Conservation (phyloP, 2,329 filamentous ascomycete genomes). For the Parafenestella ontariensis region DNA sequence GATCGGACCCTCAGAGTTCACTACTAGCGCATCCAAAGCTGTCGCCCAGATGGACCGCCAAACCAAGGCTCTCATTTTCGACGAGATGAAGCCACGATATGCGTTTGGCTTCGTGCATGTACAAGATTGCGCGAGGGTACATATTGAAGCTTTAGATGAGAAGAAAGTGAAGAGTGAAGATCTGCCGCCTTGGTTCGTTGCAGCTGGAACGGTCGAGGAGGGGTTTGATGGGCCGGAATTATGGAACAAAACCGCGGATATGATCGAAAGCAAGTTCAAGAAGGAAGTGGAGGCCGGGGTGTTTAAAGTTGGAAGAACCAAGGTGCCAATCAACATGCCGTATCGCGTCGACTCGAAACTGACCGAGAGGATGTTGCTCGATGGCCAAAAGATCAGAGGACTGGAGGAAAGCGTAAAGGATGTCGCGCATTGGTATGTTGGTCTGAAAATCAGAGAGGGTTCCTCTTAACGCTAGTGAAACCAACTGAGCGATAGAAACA, state of each 20-base stretch:
- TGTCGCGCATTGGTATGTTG: slow-evolving; percentile 39
- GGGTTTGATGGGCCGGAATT: slow-evolving; percentile 22
- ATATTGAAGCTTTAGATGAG: slow-evolving; percentile 39
- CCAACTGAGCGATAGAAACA: too few species aligned
- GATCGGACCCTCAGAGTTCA: slow-evolving; percentile 43
- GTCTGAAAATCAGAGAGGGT: slow-evolving; percentile 8
- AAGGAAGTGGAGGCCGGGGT: slow-evolving; percentile 21
- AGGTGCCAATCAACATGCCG: slow-evolving; percentile 41
- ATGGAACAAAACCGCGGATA: slow-evolving; percentile 32
- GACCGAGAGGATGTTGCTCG: slow-evolving; percentile 35
- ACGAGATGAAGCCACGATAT: slow-evolving; percentile 38
- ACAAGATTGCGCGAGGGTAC: slow-evolving; percentile 39
- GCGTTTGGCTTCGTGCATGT: slow-evolving; percentile 46
- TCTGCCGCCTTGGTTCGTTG: slow-evolving; percentile 39
- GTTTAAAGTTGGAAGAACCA: slow-evolving; percentile 33
- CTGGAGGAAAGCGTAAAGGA: slow-evolving; percentile 35
- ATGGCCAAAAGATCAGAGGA: slow-evolving; percentile 22
- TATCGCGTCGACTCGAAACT: slow-evolving; percentile 36
- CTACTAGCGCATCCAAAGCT: slow-evolving; percentile 23
- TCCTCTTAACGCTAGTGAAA: too few species aligned
- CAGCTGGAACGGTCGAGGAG: slow-evolving; percentile 31
- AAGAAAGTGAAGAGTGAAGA: slow-evolving; percentile 17
- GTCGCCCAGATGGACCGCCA: slow-evolving; percentile 40
- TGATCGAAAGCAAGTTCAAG: slow-evolving; percentile 26
- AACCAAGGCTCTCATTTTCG: slow-evolving; percentile 40